Base-by-base conservation (phyloP, 192 early-diverging fungal species). In the Chytriomyces confervae region DNA sequence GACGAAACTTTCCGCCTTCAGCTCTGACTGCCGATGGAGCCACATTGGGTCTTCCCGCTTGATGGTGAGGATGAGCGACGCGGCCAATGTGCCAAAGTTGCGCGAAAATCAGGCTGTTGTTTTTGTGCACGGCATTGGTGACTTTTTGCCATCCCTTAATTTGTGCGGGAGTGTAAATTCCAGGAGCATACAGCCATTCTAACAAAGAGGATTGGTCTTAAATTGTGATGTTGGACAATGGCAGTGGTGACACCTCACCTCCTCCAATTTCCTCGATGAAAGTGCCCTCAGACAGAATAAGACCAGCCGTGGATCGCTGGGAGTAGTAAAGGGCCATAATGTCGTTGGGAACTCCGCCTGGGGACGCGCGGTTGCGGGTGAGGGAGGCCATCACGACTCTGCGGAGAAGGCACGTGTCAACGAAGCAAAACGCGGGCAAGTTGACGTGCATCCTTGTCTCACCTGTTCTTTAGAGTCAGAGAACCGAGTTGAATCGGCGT, bases 51-150 rank as follows among this genome's bases (percentile, higher is more conserved):
- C 50, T 20, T 13, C 70, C 70, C 7, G 61, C 72, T 44, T 79
- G 72, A 16, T 65, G 62, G 16, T 27, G 29, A 11, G 78, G 78
- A 48, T 79, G 78, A 3, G 69, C 69, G 65, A 79, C 78, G 47
- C 78, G 80, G 23, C 81, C 81, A 51, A 82, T 50, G 62, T 86
- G 84, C 87, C 86, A 89, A 3, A 89, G 61, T 66, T 89, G 87
- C 2, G 47, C 46, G 50, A 82, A 88, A 57, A 89, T 84, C 20
- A 83, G n/a, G 36, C 81, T 70, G 13, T 81, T 81, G 36, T 75
- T 61, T 0, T 48, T 67, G 48, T 89, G 82, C 1, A 86, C 86
- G n/a, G 77, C 61, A 10, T 87, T 53, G 27, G 84, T 84, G 51
- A 86, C 78, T 49, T 81, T 64, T 60, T 79, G 83, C 87, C 87